phyloP scores from a whole-genome alignment of 75 land plant species.

The Selaginella moellendorffii region DNA sequence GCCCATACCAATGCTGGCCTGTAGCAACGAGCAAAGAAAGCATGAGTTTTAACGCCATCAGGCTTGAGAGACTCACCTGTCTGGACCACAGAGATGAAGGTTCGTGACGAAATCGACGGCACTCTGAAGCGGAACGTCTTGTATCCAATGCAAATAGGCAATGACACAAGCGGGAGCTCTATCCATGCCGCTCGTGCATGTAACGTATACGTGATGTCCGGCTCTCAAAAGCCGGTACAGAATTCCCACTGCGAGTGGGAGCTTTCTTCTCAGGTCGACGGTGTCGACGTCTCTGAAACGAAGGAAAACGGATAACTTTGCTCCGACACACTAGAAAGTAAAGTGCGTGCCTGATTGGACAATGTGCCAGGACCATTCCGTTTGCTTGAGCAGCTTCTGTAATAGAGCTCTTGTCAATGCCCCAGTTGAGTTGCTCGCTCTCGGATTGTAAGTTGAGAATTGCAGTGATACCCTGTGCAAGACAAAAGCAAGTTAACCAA shows the following conservation, averaged over 20 bases:
- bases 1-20: slow-evolving; percentile 98
- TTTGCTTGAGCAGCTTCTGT: slow-evolving; percentile 32
- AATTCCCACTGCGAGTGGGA: slow-evolving; percentile 79
- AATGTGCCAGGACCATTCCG: slow-evolving; percentile 46
- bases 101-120: slow-evolving; percentile 70
- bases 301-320: not conserved
- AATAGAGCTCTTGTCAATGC: slow-evolving; percentile 46
- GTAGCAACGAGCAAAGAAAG: too few species aligned
- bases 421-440: slow-evolving; percentile 83
- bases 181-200: slow-evolving; percentile 93
- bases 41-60: too few species aligned
- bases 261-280: slow-evolving; percentile 65
- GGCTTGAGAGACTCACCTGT: too few species aligned
- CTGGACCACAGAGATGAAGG: slow-evolving; percentile 74
- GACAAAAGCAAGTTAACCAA: not conserved
- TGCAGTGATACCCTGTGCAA: slow-evolving; percentile 71
- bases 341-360: slow-evolving; percentile 55
- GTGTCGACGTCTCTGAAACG: slow-evolving; percentile 71
- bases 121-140: slow-evolving; percentile 68
- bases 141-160: slow-evolving; percentile 94
- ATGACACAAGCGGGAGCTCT: slow-evolving; percentile 80
- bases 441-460: slow-evolving; percentile 76
- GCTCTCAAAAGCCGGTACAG: slow-evolving; percentile 59
- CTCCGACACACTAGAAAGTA: not conserved
- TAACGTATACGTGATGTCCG: slow-evolving; percentile 60